Conservation (phyloP, 192 early-diverging fungal species). For the Chytriomyces confervae region DNA sequence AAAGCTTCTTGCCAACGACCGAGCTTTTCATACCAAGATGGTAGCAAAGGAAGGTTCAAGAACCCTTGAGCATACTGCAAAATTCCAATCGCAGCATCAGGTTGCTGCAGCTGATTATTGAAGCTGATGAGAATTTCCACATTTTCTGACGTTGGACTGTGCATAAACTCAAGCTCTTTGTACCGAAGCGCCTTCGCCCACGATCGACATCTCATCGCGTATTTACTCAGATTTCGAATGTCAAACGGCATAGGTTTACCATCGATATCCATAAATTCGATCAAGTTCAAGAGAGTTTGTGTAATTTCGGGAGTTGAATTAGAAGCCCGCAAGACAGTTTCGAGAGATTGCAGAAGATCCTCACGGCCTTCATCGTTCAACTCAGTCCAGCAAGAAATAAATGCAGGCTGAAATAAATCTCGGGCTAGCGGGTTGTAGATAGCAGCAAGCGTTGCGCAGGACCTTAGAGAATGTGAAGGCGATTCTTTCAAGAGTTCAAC, state of each 20-base stretch:
- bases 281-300: constrained; percentile 80
- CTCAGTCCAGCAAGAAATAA: constrained; percentile 88
- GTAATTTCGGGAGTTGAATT: constrained; percentile 82
- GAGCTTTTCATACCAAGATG: constrained; percentile 84
- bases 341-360: constrained; percentile 71
- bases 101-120: constrained; percentile 83
- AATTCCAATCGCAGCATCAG: constrained; percentile 88
- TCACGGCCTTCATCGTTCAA: constrained; percentile 78
- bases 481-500: constrained; percentile 86
- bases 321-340: constrained; percentile 69
- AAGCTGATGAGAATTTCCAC: constrained; percentile 83
- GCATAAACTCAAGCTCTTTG: constrained; percentile 82
- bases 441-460: constrained; percentile 74
- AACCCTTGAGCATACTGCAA: constrained; percentile 61
- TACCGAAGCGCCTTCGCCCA: constrained; percentile 91
- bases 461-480: constrained; percentile 82
- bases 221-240: constrained; percentile 75
- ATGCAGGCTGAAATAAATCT: constrained; percentile 87
- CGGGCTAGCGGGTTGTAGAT: constrained; percentile 70
- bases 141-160: constrained; percentile 39
- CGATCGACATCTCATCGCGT: constrained; percentile 83
- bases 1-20: constrained; percentile 86
- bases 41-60: constrained; percentile 63
- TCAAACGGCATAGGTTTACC: constrained; percentile 85
- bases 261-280: constrained; percentile 93